phyloP scores from a whole-genome alignment of 2,329 filamentous ascomycete species.

The Arachnomyces sp. region DNA sequence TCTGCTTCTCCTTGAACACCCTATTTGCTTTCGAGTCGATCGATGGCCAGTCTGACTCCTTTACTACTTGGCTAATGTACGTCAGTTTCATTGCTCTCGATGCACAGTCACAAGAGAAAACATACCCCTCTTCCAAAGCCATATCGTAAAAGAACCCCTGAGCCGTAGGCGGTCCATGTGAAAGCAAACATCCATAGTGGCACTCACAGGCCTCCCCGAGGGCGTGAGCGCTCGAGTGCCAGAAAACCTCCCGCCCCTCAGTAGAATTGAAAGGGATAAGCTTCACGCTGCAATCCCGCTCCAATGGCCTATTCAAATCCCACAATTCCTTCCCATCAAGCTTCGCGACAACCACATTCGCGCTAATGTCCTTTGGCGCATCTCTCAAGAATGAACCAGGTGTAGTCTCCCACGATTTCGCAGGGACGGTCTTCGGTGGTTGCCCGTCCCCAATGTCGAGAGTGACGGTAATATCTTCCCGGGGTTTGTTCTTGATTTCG shows the following conservation, averaged over 20 bases:
- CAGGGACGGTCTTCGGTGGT: slow-evolving; percentile 37
- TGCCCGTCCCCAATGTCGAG: slow-evolving; percentile 36
- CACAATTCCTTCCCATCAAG: slow-evolving; percentile 75
- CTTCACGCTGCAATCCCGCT: slow-evolving; percentile 77
- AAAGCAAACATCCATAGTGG: slow-evolving; percentile 82
- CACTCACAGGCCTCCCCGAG: slow-evolving; percentile 91
- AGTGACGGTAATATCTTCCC: slow-evolving; percentile 42
- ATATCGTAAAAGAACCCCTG: slow-evolving; percentile 98
- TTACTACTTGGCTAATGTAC: slow-evolving; percentile 50
- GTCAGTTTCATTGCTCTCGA: slow-evolving; percentile 1
- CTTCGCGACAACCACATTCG: slow-evolving; percentile 73
- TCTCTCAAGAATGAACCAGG: slow-evolving; percentile 69
- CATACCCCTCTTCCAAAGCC: slow-evolving; percentile 61
- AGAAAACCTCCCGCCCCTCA: slow-evolving; percentile 88
- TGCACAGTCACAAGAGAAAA: slow-evolving; percentile 1
- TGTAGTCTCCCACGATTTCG: slow-evolving; percentile 85
- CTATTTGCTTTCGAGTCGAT: slow-evolving; percentile 71
- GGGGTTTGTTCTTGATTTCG: slow-evolving; percentile 52
- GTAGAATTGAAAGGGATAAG: slow-evolving; percentile 70
- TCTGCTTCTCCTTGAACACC: slow-evolving; percentile 94
- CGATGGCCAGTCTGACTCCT: slow-evolving; percentile 70
- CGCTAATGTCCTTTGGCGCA: slow-evolving; percentile 77
- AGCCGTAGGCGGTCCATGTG: slow-evolving; percentile 84
- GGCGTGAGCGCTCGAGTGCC: slow-evolving; percentile 92
- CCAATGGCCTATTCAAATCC: slow-evolving; percentile 86